These are phyloP conservation scores for Syzygium aromaticum DNA, from an alignment of 345 rosid species.

Conservation along the genomic window DNA sequence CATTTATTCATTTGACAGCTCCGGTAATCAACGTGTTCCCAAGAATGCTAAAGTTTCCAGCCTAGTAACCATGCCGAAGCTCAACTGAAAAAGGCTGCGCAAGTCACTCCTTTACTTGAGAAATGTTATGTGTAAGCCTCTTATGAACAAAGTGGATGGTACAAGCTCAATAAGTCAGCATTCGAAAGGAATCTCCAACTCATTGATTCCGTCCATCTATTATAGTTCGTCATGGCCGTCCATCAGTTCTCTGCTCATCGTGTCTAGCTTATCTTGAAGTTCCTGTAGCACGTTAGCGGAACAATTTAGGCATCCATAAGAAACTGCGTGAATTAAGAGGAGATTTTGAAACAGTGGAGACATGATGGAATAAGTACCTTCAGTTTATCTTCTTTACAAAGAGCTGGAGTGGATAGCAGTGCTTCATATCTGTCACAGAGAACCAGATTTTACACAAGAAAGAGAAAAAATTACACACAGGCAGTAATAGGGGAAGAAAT, in stretches of 20 bases:
- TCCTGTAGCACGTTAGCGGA: constrained; percentile 30
- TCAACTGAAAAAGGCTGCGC: not conserved
- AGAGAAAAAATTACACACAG: not conserved
- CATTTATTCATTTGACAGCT: not conserved
- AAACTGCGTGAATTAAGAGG: not conserved
- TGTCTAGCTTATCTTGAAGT: constrained; percentile 57
- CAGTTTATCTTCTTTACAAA: constrained; percentile 67
- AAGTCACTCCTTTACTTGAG: not conserved
- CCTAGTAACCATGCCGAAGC: not conserved
- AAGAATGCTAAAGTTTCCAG: not conserved
- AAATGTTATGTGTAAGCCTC: not conserved
- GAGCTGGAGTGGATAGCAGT: constrained; percentile 59
- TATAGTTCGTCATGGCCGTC: constrained; percentile 71
- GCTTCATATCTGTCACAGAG: constrained; percentile 58
- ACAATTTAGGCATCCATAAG: not conserved
- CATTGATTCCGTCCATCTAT: not conserved
- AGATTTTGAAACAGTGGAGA: not conserved
- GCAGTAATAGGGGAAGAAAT: not conserved
- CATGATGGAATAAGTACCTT: constrained; percentile 22
- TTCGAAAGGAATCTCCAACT: not conserved
- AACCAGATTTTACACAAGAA: not conserved
- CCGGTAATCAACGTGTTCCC: not conserved
- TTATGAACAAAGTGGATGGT: not conserved
- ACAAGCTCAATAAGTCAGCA: not conserved
- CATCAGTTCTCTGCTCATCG: constrained; percentile 53